phyloP scores from a whole-genome alignment of 345 rosid species.

The Citrus sp. region DNA sequence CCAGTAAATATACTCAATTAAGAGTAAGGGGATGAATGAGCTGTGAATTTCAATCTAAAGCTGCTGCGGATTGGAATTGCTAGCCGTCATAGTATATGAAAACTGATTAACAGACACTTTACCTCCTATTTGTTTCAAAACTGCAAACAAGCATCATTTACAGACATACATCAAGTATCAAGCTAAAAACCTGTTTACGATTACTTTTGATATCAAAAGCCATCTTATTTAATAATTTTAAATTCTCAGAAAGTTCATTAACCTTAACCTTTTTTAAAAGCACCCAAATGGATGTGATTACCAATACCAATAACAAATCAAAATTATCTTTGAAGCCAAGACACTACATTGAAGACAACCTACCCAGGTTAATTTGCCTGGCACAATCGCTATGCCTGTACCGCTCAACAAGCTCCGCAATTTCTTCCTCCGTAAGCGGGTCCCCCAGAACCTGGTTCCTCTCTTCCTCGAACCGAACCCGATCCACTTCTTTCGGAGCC shows the following conservation, averaged over 20 bases:
- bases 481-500: slow-evolving; percentile 29
- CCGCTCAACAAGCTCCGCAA: slow-evolving; percentile 67
- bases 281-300: neutral
- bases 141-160: neutral
- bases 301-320: neutral
- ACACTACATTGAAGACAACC: neutral
- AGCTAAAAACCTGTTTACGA: neutral
- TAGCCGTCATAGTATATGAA: no score
- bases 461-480: slow-evolving; percentile 39
- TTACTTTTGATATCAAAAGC: neutral
- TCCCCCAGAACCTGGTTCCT: slow-evolving; percentile 56
- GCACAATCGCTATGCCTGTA: slow-evolving; percentile 78
- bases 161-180: neutral
- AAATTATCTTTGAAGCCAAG: neutral
- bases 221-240: neutral
- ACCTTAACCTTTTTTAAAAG: neutral
- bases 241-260: neutral
- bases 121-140: neutral
- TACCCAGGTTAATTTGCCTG: slow-evolving; percentile 86
- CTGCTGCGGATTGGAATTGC: no score
- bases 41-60: no score
- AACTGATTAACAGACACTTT: neutral
- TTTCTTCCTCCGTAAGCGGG: slow-evolving; percentile 63
- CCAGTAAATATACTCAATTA: neutral
- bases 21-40: no score